Evolutionary conservation across 2,329 filamentous ascomycete species (phyloP).

Genomic region (Penicillium sp.): DNA sequence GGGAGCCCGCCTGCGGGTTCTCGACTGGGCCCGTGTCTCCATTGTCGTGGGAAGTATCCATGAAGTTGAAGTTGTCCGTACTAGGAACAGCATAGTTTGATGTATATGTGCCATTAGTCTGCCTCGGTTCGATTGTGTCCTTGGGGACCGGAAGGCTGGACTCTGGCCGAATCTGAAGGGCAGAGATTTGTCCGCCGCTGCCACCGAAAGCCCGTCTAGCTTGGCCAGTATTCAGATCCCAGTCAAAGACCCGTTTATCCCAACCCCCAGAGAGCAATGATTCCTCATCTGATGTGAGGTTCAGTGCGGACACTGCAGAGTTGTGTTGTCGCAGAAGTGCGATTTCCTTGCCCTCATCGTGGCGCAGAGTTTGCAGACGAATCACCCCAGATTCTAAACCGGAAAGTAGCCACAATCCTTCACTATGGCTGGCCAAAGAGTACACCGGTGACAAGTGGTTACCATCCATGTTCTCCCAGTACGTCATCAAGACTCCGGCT

Average conservation of each 20-base stretch:
- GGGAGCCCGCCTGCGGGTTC: slow-evolving; percentile 62
- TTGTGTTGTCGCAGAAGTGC: slow-evolving; percentile 76
- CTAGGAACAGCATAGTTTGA: slow-evolving; percentile 68
- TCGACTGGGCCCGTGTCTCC: slow-evolving; percentile 42
- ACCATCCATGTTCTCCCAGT: slow-evolving; percentile 97
- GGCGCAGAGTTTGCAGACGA: slow-evolving; percentile 87
- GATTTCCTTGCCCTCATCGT: slow-evolving; percentile 91
- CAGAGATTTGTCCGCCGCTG: slow-evolving; percentile 78
- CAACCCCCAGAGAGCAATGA: slow-evolving; percentile 89
- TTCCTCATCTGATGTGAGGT: slow-evolving; percentile 77
- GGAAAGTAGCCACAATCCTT: slow-evolving; percentile 86
- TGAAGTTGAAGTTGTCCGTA: slow-evolving; percentile 53
- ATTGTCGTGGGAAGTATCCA: slow-evolving; percentile 39
- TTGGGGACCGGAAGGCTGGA: slow-evolving; percentile 73
- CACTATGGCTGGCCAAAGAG: slow-evolving; percentile 84
- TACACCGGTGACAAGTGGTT: slow-evolving; percentile 80
- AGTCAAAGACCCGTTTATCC: slow-evolving; percentile 92
- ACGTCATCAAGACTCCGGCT: slow-evolving; percentile 88
- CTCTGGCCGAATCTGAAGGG: slow-evolving; percentile 79
- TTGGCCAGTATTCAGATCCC: slow-evolving; percentile 87
- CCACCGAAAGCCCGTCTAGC: slow-evolving; percentile 73
- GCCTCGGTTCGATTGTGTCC: slow-evolving; percentile 57
- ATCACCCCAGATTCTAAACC: slow-evolving; percentile 89
- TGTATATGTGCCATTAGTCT: slow-evolving; percentile 65
- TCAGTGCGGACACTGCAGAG: slow-evolving; percentile 86